Percentiles rank a stretch among this genome's conserved stretches.
These are phyloP conservation scores for Amanita exitialis DNA, from an alignment of 768 basidiomycete species.

Conservation along the genomic window DNA sequence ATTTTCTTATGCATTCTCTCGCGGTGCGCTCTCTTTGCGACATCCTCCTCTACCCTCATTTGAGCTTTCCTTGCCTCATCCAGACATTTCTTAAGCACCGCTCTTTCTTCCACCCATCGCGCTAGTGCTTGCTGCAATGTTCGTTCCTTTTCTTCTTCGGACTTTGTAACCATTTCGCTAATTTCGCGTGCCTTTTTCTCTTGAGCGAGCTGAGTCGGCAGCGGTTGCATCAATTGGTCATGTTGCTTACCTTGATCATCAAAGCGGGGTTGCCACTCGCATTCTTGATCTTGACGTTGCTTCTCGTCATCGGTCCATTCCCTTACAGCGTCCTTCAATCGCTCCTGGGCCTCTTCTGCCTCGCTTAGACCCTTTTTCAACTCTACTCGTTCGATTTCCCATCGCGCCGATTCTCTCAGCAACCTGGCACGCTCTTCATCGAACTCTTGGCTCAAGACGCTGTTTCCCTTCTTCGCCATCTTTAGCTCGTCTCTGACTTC, in stretches of 20 bases:
- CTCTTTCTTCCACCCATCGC: not conserved
- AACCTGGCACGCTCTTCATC: not conserved
- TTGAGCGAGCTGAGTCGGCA: too few relatives aligned
- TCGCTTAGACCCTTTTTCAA: not conserved
- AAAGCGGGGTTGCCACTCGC: too few relatives aligned
- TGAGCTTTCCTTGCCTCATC: not conserved
- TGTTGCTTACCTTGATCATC: too few relatives aligned
- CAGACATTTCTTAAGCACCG: not conserved
- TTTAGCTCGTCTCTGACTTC: constrained; percentile 1
- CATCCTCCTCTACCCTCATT: too few relatives aligned
- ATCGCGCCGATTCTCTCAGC: not conserved
- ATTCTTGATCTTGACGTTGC: too few relatives aligned
- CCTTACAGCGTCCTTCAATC: too few relatives aligned
- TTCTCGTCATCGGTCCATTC: not conserved
- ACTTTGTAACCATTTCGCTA: not conserved
- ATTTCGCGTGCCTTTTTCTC: too few relatives aligned
- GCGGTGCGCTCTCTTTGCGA: not conserved
- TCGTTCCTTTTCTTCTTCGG: not conserved
- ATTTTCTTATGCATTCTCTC: not conserved
- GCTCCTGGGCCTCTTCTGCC: not conserved
- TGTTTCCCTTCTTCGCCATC: not conserved
- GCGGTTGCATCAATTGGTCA: too few relatives aligned
- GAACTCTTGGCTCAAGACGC: not conserved
- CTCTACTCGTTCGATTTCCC: not conserved
- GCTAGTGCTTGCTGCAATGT: not conserved